phyloP scores from a whole-genome alignment of 23 red algal genomes.

The Gracilaria caudata region DNA sequence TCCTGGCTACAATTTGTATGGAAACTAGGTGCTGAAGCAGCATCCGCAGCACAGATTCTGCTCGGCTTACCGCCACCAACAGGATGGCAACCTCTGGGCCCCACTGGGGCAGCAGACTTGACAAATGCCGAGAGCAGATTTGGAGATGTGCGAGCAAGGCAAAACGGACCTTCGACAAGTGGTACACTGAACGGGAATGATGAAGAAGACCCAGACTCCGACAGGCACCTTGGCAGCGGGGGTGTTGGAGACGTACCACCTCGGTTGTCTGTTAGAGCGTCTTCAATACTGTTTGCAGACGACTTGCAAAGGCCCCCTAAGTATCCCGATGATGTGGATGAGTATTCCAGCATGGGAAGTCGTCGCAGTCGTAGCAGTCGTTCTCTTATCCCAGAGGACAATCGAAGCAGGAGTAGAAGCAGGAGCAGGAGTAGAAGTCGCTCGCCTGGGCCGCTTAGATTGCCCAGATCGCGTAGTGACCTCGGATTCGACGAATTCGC shows the following conservation, averaged over 20 bases:
- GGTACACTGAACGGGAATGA: background rate
- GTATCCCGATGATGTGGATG: conserved; percentile 37
- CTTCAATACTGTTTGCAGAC: conserved; percentile 6
- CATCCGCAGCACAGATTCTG: conserved; percentile 68
- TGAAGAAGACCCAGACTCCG: background rate
- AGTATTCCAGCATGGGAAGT: conserved; percentile 2
- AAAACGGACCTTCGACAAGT: conserved; percentile 22
- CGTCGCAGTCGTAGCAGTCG: conserved; percentile 7
- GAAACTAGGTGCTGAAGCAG: conserved; percentile 63
- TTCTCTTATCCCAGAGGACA: conserved; percentile 25
- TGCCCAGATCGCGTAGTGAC: conserved; percentile 41
- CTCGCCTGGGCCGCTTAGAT: conserved; percentile 31
- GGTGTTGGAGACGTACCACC: conserved; percentile 51
- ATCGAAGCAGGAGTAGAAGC: conserved; percentile 2
- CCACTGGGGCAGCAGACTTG: conserved; percentile 44
- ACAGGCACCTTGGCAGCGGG: conserved; percentile 45
- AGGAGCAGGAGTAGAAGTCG: conserved; percentile 45
- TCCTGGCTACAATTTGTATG: conserved; percentile 72
- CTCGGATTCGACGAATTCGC: conserved; percentile 23
- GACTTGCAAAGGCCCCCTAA: conserved; percentile 16
- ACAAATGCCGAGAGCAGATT: conserved; percentile 62
- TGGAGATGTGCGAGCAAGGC: conserved; percentile 64
- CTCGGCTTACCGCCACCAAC: conserved; percentile 78
- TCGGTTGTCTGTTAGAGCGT: conserved; percentile 8
- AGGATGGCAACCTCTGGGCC: conserved; percentile 79